A percentile compares a stretch with the other conserved stretches of the same genome.
phyloP scores from a whole-genome alignment of 1,284 basidiomycete genomes.

The Cryptococcus jaspeensis region DNA sequence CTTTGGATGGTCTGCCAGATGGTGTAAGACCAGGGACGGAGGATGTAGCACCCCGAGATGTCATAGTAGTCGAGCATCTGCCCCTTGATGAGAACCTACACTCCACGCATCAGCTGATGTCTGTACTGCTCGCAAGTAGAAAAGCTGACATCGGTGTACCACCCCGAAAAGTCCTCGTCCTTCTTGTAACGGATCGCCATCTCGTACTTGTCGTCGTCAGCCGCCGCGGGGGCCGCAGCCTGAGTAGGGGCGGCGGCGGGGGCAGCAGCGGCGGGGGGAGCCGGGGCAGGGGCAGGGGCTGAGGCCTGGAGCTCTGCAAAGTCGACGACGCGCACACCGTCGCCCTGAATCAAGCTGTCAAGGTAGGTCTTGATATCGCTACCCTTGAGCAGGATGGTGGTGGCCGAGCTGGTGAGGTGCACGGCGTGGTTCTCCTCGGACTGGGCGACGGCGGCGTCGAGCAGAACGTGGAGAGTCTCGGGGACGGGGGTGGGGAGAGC shows the following conservation, averaged over 20 bases:
- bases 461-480: slow-evolving; percentile 70
- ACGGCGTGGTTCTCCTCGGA: slow-evolving; percentile 63
- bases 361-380: slow-evolving; percentile 72
- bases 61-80: slow-evolving; percentile 99
- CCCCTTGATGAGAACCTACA: slow-evolving; percentile 90
- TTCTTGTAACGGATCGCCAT: slow-evolving; percentile 93
- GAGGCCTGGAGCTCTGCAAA: slow-evolving; percentile 63
- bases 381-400: slow-evolving; percentile 74
- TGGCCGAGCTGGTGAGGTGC: slow-evolving; percentile 67
- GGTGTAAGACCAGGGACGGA: slow-evolving; percentile 94
- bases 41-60: slow-evolving; percentile 97
- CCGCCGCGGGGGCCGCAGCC: slow-evolving; percentile 16
- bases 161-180: slow-evolving; percentile 86
- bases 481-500: slow-evolving; percentile 69
- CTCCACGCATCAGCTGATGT: not conserved
- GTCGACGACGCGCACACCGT: slow-evolving; percentile 59
- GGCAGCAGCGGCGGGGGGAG: slow-evolving; percentile 19
- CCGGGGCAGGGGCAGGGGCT: slow-evolving; percentile 26
- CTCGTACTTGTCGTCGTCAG: slow-evolving; percentile 78
- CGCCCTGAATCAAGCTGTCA: slow-evolving; percentile 56
- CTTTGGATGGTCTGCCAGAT: slow-evolving; percentile 97
- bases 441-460: slow-evolving; percentile 73
- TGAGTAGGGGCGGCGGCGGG: not conserved
- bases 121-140: not conserved
- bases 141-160: slow-evolving; percentile 82